Conservation (phyloP, 2,329 filamentous ascomycete genomes). For the Dothidotthia symphoricarpi region DNA sequence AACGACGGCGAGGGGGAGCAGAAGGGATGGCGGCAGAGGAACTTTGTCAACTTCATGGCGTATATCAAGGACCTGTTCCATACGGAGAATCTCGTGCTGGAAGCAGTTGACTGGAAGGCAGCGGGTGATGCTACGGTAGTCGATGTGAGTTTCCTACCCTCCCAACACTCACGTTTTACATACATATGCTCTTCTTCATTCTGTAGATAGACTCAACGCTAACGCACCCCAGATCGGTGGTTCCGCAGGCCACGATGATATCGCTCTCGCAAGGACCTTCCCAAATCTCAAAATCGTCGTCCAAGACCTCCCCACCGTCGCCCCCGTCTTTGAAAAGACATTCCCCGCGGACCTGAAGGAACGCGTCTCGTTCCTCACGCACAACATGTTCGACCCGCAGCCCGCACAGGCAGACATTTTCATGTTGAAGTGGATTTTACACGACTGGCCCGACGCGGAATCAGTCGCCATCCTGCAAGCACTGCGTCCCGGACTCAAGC, state of each 20-base stretch:
- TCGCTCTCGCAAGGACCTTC: conserved; percentile 25
- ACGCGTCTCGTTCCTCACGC: conserved; percentile 44
- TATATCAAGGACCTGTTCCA: conserved; percentile 37
- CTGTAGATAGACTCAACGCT: conserved; percentile 1
- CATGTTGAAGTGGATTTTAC: conserved; percentile 59
- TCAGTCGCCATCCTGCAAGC: conserved; percentile 39
- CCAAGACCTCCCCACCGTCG: conserved; percentile 32
- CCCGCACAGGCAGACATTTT: conserved; percentile 55
- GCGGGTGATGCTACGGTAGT: conserved; percentile 26
- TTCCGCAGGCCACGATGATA: conserved; percentile 34
- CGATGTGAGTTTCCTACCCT: conserved; percentile 19
- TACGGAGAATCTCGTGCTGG: conserved; percentile 25
- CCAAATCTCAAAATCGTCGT: conserved; percentile 33
- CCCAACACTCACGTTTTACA: background rate
- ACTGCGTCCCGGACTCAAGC: conserved; percentile 56
- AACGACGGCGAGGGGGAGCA: conserved; percentile 30
- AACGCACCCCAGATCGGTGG: conserved; percentile 22
- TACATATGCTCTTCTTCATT: background rate
- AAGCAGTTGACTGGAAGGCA: conserved; percentile 28
- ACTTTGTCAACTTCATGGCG: conserved; percentile 35
- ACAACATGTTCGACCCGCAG: conserved; percentile 61
- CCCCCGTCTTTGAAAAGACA: conserved; percentile 23
- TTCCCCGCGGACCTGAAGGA: conserved; percentile 22
- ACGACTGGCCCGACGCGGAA: conserved; percentile 60
- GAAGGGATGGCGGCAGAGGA: conserved; percentile 33